Conservation (phyloP, 148 eudicot genomes). For the Rhododendron ovatum region DNA sequence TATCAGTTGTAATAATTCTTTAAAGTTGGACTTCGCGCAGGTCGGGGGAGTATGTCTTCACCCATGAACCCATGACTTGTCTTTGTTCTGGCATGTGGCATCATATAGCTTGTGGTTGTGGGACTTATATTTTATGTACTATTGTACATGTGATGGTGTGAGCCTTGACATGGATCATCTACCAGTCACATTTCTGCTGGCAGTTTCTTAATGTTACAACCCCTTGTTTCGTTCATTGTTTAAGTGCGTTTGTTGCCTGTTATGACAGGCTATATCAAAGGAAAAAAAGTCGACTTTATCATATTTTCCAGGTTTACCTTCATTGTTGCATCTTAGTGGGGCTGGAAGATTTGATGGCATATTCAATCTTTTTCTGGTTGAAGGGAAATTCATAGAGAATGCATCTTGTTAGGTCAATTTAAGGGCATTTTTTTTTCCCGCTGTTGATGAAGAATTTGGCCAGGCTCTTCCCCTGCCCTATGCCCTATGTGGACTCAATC, state of each 20-base stretch:
- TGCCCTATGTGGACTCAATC: background rate
- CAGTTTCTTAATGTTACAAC: background rate
- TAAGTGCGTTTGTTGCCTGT: background rate
- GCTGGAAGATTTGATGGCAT: background rate
- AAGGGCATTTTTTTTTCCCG: background rate
- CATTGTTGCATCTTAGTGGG: background rate
- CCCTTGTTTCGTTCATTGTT: background rate
- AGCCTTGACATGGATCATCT: slow-evolving; percentile 1
- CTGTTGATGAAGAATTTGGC: background rate
- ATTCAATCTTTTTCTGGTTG: background rate
- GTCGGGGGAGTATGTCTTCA: slow-evolving; percentile 2
- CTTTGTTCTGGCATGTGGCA: slow-evolving; percentile 9
- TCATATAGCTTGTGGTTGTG: slow-evolving; percentile 8
- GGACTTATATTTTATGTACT: background rate
- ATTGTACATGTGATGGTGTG: background rate
- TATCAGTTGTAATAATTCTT: background rate
- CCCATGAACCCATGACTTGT: slow-evolving; percentile 1
- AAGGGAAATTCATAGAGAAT: background rate
- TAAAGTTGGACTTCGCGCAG: background rate
- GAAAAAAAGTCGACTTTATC: background rate
- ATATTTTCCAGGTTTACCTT: background rate
- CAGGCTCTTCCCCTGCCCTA: background rate
- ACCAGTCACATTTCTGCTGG: background rate
- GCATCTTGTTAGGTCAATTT: background rate
- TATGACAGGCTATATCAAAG: background rate